Conservation (phyloP, 805 yeast species). For the Spathaspora boniae region DNA sequence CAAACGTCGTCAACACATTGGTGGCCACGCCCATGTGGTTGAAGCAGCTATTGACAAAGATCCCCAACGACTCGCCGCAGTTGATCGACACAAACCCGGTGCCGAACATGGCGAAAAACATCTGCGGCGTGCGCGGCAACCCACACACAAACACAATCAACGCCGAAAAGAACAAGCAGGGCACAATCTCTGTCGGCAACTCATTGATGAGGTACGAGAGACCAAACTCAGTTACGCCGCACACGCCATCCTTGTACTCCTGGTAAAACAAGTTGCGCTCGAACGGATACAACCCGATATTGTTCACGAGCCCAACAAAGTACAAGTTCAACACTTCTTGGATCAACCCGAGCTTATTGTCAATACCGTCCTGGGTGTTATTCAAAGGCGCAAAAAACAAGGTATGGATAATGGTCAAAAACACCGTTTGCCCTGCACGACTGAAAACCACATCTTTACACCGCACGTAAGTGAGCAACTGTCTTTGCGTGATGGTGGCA, state of each 20-base stretch:
- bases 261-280: conserved; percentile 76
- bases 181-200: conserved; percentile 62
- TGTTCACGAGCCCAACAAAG: conserved; percentile 77
- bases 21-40: conserved; percentile 78
- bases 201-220: conserved; percentile 57
- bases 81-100: conserved; percentile 52
- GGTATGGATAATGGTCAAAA: conserved; percentile 62
- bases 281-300: conserved; percentile 68
- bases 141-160: conserved; percentile 71
- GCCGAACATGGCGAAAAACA: conserved; percentile 64
- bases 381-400: conserved; percentile 53
- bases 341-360: conserved; percentile 67
- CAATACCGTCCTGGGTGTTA: conserved; percentile 46
- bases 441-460: conserved; percentile 57
- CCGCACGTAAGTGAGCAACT: conserved; percentile 30
- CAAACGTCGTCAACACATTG: conserved; percentile 61
- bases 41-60: conserved; percentile 70
- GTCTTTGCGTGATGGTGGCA: conserved; percentile 29
- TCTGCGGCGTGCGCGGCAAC: conserved; percentile 60
- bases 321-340: conserved; percentile 73
- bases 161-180: conserved; percentile 55
- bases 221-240: conserved; percentile 63
- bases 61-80: conserved; percentile 85
- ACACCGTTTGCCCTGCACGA: conserved; percentile 60
- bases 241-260: conserved; percentile 71